Conservation (phyloP, 495 filamentous ascomycete genomes). For the Thozetella sp. region DNA sequence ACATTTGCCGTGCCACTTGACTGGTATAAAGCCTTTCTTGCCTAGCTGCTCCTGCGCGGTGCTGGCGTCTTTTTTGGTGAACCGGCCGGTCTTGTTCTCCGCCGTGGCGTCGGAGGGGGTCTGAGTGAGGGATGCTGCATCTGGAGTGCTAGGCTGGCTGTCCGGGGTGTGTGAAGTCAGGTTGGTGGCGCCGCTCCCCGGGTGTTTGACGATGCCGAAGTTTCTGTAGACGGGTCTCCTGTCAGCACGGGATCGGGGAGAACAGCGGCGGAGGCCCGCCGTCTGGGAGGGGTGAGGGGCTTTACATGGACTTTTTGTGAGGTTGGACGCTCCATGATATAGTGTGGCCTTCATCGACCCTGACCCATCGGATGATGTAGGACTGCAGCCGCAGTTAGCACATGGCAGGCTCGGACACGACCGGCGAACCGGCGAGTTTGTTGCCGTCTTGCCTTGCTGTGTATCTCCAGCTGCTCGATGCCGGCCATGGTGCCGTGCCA, state of each 20-base stretch:
- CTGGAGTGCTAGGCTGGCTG: conserved; percentile 29
- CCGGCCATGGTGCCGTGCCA: conserved; percentile 67
- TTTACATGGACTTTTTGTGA: conserved; percentile 90
- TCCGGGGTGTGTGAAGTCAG: conserved; percentile 53
- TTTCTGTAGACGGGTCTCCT: conserved; percentile 54
- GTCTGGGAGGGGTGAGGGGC: conserved; percentile 1
- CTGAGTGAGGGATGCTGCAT: conserved; percentile 38
- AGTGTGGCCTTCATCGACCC: conserved; percentile 83
- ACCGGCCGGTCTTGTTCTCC: conserved; percentile 29
- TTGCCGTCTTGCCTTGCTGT: conserved; percentile 78
- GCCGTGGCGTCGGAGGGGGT: conserved; percentile 31
- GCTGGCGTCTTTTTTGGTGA: conserved; percentile 50
- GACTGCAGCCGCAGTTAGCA: conserved; percentile 56
- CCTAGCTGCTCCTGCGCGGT: conserved; percentile 81
- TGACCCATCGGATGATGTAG: conserved; percentile 96
- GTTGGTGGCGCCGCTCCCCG: conserved; percentile 64
- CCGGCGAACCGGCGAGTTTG: not conserved
- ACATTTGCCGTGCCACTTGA: conserved; percentile 91
- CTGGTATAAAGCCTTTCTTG: conserved; percentile 80
- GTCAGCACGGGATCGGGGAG: conserved; percentile 3
- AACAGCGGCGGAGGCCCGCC: not conserved
- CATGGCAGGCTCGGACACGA: not conserved
- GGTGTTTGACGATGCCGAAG: conserved; percentile 97
- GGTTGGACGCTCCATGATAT: conserved; percentile 98
- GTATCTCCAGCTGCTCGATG: conserved; percentile 96